phyloP scores from a whole-genome alignment of 2,329 filamentous ascomycete species.

The Botryotinia narcissicola region DNA sequence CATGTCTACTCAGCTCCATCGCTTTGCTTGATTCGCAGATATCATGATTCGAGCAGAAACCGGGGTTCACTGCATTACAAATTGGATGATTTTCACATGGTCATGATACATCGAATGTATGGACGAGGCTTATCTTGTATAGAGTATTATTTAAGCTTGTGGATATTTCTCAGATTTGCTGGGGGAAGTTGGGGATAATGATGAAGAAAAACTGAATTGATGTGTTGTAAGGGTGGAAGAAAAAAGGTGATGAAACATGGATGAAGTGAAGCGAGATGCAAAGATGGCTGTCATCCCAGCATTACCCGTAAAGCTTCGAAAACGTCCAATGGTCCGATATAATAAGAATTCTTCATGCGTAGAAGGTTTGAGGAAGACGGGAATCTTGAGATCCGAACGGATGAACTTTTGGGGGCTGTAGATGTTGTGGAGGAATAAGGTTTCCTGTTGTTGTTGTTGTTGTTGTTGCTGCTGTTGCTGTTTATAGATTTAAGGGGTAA shows the following conservation, averaged over 20 bases:
- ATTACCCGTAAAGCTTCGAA: background rate
- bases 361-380: background rate
- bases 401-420: background rate
- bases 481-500: background rate
- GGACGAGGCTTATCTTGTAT: background rate
- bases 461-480: background rate
- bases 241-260: slow-evolving; percentile 8
- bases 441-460: background rate
- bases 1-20: background rate
- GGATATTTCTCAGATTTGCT: background rate
- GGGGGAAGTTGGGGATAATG: background rate
- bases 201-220: background rate
- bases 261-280: slow-evolving; percentile 15
- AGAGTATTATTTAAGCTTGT: background rate
- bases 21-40: background rate
- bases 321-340: background rate
- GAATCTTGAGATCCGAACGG: background rate
- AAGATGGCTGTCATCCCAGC: background rate
- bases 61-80: background rate
- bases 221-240: background rate
- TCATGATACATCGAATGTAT: background rate
- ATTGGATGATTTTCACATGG: background rate
- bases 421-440: background rate
- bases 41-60: background rate
- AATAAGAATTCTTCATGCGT: background rate